phyloP scores from a whole-genome alignment of 2,329 filamentous ascomycete species.

The Aspergillus melleus region DNA sequence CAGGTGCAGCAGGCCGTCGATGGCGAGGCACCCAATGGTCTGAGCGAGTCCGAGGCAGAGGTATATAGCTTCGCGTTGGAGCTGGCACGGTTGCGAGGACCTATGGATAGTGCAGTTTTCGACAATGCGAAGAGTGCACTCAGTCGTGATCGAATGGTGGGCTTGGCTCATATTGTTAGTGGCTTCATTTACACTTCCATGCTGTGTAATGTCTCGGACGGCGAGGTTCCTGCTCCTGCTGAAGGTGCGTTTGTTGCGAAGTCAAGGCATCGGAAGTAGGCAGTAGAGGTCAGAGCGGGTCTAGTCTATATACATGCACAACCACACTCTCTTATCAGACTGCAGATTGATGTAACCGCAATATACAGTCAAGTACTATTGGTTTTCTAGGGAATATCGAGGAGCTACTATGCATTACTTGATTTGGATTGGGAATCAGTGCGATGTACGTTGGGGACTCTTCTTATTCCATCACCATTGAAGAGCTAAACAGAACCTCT shows the following conservation, averaged over 20 bases:
- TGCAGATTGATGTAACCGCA: too few species aligned
- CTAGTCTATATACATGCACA: too few species aligned
- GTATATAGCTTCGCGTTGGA: neutral
- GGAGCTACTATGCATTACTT: too few species aligned
- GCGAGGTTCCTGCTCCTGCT: neutral
- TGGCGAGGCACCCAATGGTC: neutral
- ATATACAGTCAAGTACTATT: too few species aligned
- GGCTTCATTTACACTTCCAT: neutral
- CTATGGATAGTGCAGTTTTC: neutral
- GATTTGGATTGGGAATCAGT: too few species aligned
- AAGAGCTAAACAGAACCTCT: too few species aligned
- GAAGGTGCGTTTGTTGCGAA: neutral
- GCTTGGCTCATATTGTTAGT: neutral
- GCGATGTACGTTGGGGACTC: too few species aligned
- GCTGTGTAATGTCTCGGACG: neutral
- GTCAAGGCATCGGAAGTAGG: neutral
- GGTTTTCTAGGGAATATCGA: too few species aligned
- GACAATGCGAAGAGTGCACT: neutral
- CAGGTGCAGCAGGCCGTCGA: neutral
- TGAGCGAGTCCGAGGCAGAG: neutral
- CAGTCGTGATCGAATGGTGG: neutral
- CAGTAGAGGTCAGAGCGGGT: too few species aligned
- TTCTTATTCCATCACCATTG: too few species aligned
- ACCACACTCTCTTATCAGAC: too few species aligned
- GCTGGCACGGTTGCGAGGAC: neutral